Evolutionary conservation across 2,329 filamentous ascomycete species (phyloP), one percentile per base, ranked within the genome.

Genomic region (Cladophialophora exuberans): DNA sequence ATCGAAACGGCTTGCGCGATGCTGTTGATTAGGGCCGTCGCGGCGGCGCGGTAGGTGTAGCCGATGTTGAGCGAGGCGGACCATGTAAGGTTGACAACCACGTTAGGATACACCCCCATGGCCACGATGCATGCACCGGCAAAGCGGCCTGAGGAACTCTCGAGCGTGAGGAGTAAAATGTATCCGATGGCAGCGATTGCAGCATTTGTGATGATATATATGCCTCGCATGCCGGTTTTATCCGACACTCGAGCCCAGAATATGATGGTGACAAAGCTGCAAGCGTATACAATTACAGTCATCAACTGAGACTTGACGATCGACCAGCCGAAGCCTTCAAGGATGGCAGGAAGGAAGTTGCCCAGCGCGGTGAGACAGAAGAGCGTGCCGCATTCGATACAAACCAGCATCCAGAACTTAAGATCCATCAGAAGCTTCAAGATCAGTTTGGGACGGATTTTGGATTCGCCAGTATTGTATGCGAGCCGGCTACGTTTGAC

Each of bases 301-400:
- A 60, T 60, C 1, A 60, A 42, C 43, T 60, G 58, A 6, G 55
- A 50, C 7, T 59, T 42, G 30, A 55, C 51, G 2, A 25, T 45
- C 11, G 38, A 42, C 50, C 52, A 60, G 22, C 58, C 58, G 13
- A 60, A 48, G 3, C 51, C 51, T 6, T 44, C 13, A 2, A 60
- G 56, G 23, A 60, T 60, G 5, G 50, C 55, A 3, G 58, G 58
- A 4, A 55, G 45, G 30, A 60, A 60, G 39, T 60, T 58, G 20
- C 51, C 44, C 6, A 60, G 41, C 6, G 50, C 36, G 9, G 33
- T 36, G 6, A 46, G 39, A 38, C 55, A 55, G 20, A 58, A 60
- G n/a, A 59, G 50, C 6, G 31, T 46, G 31, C 43, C 51, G 6
- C 11, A 25, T n/a, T 60, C 39, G 20, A 58, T 36, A 26, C 23